Evolutionary conservation across 306 rosid species (phyloP), one percentile per base, ranked within the genome.

Genomic region (Glycine tomentella): DNA sequence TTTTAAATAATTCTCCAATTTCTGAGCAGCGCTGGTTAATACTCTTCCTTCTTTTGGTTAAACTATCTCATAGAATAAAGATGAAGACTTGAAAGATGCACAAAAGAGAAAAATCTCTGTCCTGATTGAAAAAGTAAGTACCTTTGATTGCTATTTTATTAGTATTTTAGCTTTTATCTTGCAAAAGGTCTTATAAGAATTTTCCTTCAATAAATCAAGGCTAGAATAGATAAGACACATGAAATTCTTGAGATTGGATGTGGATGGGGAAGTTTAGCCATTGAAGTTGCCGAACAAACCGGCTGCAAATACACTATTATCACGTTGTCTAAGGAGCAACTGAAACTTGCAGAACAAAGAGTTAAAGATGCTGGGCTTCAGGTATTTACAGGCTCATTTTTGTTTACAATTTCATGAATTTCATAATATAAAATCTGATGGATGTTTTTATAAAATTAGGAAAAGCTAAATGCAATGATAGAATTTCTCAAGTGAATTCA

Each of bases 191-290:
- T 67, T 64, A 70, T 45, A 8, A 56, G 20, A 15, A 14, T 33
- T 72, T 20, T 64, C 13, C 40, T n/a, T n/a, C n/a, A n/a, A 61
- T 82, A 51, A 67, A 79, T 61, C 10, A 49, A 92, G 98, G 92
- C 92, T 38, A 89, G 85, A 84, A 85, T 95, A 69, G 88, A 77
- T 0, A 82, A 72, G 82, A 84, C 88, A 40, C 98, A 92, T 91
- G 91, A 91, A 78, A 90, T 92, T 63, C 92, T 95, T 51, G 98
- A 95, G 78, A 90, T 95, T 14, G 97, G 98, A 46, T 88, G 94
- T 4, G 97, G 98, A 55, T 95, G 98, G 98, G 98, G 98, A 76
- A 88, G 90, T 81, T 86, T 95, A 87, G 97, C 97, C 49, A 90
- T 95, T 53, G 94, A 95, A 90, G 91, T 91, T 31, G 95, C 89